Base-by-base conservation (phyloP, 1,284 basidiomycete species). In the Ganoderma resinaceum region DNA sequence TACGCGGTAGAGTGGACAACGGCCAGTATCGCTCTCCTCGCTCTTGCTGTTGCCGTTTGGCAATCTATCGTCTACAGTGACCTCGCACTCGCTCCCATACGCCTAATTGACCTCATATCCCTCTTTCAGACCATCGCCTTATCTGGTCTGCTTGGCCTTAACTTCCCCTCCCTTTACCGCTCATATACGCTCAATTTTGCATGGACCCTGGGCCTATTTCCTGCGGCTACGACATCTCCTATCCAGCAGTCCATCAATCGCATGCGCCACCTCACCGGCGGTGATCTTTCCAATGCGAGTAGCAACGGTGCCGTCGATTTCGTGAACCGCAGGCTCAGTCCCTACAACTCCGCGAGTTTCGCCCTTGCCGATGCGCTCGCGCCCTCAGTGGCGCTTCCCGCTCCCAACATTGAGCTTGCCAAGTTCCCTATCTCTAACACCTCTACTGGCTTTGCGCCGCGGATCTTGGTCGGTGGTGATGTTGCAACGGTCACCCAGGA, bases 141-240 rank as follows among this genome's bases (percentile, higher is more conserved):
- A 11, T 90, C 92, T 2, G 92, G 85, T 7, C 85, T 98, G 73
- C 86, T 98, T 69, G 87, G 89, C 72, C 87, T 99, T 75, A 94
- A 97, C 79, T 98, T 95, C 78, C 95, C 97, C 0, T 86, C 88
- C 52, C 87, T 92, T 16, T 98, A 95, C 78, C 86, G 89, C 67
- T 85, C 91, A 23, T 98, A 91, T 75, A 86, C 92, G 0, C 84
- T 91, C 74, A 98, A 98, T 79, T 97, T 98, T 75, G 88, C 91
- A 1, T 98, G 96, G 96, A 86, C 94, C 0, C 80, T 97, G 74
- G 95, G 94, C 0, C 82, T 99, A n/a, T 89, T 98, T 77, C 80
- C 88, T 55, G 84, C 89, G 29, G 82, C 85, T 3, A 75, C 84
- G 2, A 78, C 81, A 7, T 87, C 86, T 6, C 78, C 86, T 14